Evolutionary conservation across 2,329 filamentous ascomycete species (phyloP).

Genomic region (Hypoxylon sp.): DNA sequence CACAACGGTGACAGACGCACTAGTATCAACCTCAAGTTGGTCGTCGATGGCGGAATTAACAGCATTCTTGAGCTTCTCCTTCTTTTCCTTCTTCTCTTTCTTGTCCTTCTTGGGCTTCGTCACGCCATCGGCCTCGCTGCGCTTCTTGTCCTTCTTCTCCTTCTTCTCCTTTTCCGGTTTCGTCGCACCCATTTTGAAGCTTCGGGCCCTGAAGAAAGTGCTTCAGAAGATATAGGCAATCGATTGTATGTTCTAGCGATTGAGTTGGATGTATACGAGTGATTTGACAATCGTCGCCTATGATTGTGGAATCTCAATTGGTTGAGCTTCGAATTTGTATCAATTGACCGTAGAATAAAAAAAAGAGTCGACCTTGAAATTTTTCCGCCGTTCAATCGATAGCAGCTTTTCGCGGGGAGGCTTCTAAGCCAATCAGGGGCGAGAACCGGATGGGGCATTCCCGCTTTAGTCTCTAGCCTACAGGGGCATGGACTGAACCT

Average conservation of each 20-base stretch:
- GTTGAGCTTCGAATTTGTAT: conserved; percentile 23
- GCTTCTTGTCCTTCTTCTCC: conserved; percentile 71
- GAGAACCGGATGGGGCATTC: conserved; percentile 32
- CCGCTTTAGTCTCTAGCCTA: conserved; percentile 35
- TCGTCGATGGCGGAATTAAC: conserved; percentile 75
- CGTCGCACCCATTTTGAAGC: conserved; percentile 52
- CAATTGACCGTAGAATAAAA: conserved; percentile 40
- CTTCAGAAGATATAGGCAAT: background rate
- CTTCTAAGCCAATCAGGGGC: conserved; percentile 46
- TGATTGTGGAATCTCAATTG: conserved; percentile 18
- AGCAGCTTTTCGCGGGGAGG: conserved; percentile 35
- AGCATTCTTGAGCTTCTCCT: conserved; percentile 76
- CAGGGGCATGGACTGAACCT: conserved; percentile 5
- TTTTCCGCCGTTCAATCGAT: conserved; percentile 45
- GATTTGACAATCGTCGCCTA: conserved; percentile 14
- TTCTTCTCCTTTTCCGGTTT: conserved; percentile 65
- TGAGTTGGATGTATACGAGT: background rate
- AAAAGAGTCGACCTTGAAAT: conserved; percentile 48
- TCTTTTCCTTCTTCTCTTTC: conserved; percentile 76
- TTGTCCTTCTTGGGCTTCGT: conserved; percentile 74
- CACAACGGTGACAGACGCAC: conserved; percentile 60
- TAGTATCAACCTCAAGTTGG: conserved; percentile 71
- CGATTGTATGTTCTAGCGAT: background rate
- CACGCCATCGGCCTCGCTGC: conserved; percentile 68
- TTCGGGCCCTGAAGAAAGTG: background rate